Conservation (phyloP, 768 basidiomycete genomes). For the Russula brevipes region DNA sequence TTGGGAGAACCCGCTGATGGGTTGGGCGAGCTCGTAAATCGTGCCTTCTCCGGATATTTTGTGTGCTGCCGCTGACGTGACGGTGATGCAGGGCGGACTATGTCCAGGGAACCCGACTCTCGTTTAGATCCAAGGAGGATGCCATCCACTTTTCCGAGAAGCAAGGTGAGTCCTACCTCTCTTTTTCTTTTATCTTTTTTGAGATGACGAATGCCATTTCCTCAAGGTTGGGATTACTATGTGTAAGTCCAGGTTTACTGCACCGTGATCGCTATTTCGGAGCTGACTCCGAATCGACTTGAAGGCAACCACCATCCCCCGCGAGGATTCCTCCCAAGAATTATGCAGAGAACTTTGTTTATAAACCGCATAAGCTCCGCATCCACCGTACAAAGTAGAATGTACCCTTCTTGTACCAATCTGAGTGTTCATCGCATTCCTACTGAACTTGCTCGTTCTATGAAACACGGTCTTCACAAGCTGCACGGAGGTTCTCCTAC, state of each 20-base stretch:
- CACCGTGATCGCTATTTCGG: neutral
- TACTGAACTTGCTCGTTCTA: neutral
- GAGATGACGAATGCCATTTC: conserved; percentile 19
- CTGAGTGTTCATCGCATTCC: neutral
- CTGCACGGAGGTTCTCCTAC: neutral
- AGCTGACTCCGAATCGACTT: conserved; percentile 1
- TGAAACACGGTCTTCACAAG: neutral
- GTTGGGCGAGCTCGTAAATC: conserved; percentile 91
- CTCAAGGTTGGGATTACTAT: conserved; percentile 85
- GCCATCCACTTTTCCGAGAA: conserved; percentile 95
- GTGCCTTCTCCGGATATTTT: neutral
- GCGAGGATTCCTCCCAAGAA: conserved; percentile 80
- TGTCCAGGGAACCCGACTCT: conserved; percentile 83
- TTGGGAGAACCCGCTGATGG: conserved; percentile 99
- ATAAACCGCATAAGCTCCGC: conserved; percentile 72
- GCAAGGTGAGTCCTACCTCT: conserved; percentile 56
- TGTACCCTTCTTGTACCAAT: conserved; percentile 9
- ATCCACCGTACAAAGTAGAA: conserved; percentile 88
- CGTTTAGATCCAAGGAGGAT: conserved; percentile 83
- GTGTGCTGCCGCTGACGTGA: neutral
- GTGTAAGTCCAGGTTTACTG: conserved; percentile 50
- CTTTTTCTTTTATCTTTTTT: neutral
- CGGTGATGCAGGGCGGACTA: conserved; percentile 73
- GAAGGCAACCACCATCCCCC: conserved; percentile 52
- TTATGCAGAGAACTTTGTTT: conserved; percentile 88